Conservation (phyloP, 768 basidiomycete genomes). For the Boletus sensibilis region DNA sequence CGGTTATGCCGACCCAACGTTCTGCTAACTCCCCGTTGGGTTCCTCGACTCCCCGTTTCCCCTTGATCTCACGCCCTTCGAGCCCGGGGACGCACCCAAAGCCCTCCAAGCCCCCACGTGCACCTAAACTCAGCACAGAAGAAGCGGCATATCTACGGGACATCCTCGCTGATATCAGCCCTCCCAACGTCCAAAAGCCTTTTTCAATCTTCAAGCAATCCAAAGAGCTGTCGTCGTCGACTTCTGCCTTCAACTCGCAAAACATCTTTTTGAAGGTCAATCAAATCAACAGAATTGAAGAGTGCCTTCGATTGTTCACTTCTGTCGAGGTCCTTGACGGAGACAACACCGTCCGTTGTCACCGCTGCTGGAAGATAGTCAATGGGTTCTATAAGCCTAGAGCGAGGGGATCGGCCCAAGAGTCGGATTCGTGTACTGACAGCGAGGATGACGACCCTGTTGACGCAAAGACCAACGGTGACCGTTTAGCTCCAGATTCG, state of each 20-base stretch:
- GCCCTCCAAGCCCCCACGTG: conserved; percentile 40
- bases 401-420: conserved; percentile 18
- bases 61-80: conserved; percentile 29
- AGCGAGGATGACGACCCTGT: conserved; percentile 34
- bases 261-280: conserved; percentile 31
- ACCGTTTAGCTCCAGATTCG: conserved; percentile 9
- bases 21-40: conserved; percentile 19
- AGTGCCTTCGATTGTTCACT: conserved; percentile 85
- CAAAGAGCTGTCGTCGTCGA: conserved; percentile 25
- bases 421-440: conserved; percentile 32
- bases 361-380: conserved; percentile 90
- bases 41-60: conserved; percentile 21
- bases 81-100: conserved; percentile 37
- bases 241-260: conserved; percentile 19
- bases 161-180: conserved; percentile 63
- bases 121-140: conserved; percentile 52
- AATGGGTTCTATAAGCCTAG: conserved; percentile 56
- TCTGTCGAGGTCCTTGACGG: conserved; percentile 91
- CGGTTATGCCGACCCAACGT: conserved; percentile 20
- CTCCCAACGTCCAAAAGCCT: conserved; percentile 41
- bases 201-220: conserved; percentile 51
- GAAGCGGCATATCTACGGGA: conserved; percentile 67
- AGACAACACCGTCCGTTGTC: conserved; percentile 92
- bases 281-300: conserved; percentile 44
- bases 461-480: conserved; percentile 23